Conservation (phyloP, 2,329 filamentous ascomycete genomes). For the Tricladium varicosporioides region DNA sequence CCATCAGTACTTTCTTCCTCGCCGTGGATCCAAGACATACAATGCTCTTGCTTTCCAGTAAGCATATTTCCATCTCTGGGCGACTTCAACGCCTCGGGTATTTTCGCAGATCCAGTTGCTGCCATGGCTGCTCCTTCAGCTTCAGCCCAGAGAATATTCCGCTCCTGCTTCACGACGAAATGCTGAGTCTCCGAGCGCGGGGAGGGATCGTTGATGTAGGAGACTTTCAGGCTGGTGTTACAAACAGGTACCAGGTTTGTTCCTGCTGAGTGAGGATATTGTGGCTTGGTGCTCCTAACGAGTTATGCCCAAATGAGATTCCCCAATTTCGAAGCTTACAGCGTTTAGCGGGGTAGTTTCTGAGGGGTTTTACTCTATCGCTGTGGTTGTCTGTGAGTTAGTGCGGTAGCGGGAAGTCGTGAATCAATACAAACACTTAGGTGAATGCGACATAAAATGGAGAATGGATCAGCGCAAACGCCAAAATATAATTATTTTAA, state of each 20-base stretch:
- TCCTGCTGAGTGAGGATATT: not conserved
- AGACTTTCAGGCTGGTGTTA: not conserved
- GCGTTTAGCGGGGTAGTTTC: conserved; percentile 13
- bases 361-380: not conserved
- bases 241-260: not conserved
- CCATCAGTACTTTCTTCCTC: not conserved
- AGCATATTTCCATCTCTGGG: conserved; percentile 41
- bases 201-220: not conserved
- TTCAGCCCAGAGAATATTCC: not conserved
- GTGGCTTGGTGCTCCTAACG: conserved; percentile 2
- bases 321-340: conserved; percentile 3
- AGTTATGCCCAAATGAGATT: conserved; percentile 5
- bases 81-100: not conserved
- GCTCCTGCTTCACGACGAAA: not conserved
- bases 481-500: not conserved
- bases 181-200: not conserved
- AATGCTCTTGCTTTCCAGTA: conserved; percentile 98
- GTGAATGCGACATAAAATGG: not conserved
- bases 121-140: conserved; percentile 11
- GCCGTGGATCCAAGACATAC: conserved; percentile 48
- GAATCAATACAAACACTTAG: not conserved
- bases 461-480: not conserved
- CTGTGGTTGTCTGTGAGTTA: not conserved
- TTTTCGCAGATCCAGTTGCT: conserved; percentile 18
- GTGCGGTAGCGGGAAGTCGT: not conserved